phyloP scores from a whole-genome alignment of 495 filamentous ascomycete species.

The Halenospora varia region DNA sequence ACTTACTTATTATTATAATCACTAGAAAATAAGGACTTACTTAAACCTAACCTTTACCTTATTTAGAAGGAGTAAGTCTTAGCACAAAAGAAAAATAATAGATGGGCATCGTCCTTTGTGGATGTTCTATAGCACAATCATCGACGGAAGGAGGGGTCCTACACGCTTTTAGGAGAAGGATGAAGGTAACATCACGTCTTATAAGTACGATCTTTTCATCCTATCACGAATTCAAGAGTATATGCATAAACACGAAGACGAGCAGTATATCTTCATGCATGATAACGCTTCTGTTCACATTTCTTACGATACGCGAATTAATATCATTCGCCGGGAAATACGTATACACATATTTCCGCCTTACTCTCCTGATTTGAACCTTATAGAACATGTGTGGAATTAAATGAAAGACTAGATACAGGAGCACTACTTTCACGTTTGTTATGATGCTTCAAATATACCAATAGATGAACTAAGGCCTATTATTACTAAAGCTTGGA shows the following conservation, averaged over 20 bases:
- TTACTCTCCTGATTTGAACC: slow-evolving; percentile 27
- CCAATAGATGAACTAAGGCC: background rate
- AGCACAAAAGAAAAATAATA: too few species aligned
- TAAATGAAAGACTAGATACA: slow-evolving; percentile 27
- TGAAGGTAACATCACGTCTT: slow-evolving; percentile 22
- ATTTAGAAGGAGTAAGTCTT: too few species aligned
- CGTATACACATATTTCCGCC: slow-evolving; percentile 19
- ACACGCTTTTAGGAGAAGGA: slow-evolving; percentile 32
- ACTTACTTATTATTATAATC: too few species aligned
- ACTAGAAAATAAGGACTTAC: too few species aligned
- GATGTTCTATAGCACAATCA: slow-evolving; percentile 31
- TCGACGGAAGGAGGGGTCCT: slow-evolving; percentile 24
- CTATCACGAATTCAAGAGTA: slow-evolving; percentile 20
- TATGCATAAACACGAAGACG: background rate
- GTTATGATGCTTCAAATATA: background rate
- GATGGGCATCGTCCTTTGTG: too few species aligned
- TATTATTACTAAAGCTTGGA: slow-evolving; percentile 7
- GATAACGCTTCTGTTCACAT: slow-evolving; percentile 20
- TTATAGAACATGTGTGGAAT: slow-evolving; percentile 28
- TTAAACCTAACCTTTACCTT: too few species aligned
- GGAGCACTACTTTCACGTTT: slow-evolving; percentile 8
- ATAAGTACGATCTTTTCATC: slow-evolving; percentile 18
- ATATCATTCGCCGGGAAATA: slow-evolving; percentile 7
- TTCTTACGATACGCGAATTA: slow-evolving; percentile 1
- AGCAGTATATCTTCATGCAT: slow-evolving; percentile 21